Percentiles rank a stretch among this genome's conserved stretches.
phyloP scores from a whole-genome alignment of 495 filamentous ascomycete genomes.

The Penicillium antarcticum region DNA sequence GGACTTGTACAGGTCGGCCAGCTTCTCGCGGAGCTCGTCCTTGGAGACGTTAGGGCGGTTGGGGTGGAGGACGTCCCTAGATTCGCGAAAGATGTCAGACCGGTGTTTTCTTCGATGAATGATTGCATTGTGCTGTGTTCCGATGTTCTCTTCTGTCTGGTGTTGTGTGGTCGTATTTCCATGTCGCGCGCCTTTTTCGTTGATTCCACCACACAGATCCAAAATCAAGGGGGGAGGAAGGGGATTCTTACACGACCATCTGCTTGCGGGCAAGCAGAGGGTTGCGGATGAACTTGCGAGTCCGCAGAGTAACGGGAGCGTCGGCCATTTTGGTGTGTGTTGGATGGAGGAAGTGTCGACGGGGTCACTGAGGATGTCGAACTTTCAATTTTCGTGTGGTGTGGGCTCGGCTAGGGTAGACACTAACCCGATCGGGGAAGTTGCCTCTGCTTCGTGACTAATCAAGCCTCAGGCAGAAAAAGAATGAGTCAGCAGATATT shows the following conservation, averaged over 20 bases:
- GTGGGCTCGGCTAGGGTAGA: slow-evolving; percentile 44
- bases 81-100: slow-evolving; percentile 25
- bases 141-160: slow-evolving; percentile 8
- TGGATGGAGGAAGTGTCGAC: slow-evolving; percentile 31
- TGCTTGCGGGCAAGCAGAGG: slow-evolving; percentile 97
- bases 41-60: slow-evolving; percentile 97
- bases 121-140: slow-evolving; percentile 1
- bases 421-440: slow-evolving; percentile 25
- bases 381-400: slow-evolving; percentile 42
- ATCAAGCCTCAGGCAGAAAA: background rate
- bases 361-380: slow-evolving; percentile 21
- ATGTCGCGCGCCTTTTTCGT: slow-evolving; percentile 6
- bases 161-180: slow-evolving; percentile 11
- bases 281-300: slow-evolving; percentile 99
- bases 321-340: slow-evolving; percentile 77
- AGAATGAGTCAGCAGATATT: background rate
- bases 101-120: slow-evolving; percentile 6
- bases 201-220: slow-evolving; percentile 10
- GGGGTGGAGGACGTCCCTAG: slow-evolving; percentile 98
- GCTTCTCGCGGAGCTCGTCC: slow-evolving; percentile 94
- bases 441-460: background rate
- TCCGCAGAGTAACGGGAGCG: slow-evolving; percentile 89
- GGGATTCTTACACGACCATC: slow-evolving; percentile 94
- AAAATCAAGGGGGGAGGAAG: slow-evolving; percentile 11
- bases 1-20: slow-evolving; percentile 94